Evolutionary conservation across 352 stramenopile genomes (phyloP).

Genomic region (Stramenopiles sp.): DNA sequence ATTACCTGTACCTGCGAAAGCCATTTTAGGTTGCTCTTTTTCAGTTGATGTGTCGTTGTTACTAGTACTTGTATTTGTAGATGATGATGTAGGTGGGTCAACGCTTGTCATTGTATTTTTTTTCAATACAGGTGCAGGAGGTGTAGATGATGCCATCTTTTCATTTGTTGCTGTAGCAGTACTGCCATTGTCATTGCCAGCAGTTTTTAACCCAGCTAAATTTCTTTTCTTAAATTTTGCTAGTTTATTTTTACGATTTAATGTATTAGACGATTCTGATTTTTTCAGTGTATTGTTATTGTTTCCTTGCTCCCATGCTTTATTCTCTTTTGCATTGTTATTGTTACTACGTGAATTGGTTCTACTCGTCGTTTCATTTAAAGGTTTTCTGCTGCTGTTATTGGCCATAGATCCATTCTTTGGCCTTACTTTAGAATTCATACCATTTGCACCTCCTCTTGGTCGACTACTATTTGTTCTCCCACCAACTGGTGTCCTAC

Average conservation of each 20-base stretch:
- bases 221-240: constrained; percentile 7
- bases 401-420: neutral
- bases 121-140: neutral
- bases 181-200: neutral
- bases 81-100: neutral
- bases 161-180: neutral
- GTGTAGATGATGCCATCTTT: neutral
- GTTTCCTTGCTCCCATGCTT: neutral
- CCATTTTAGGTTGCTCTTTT: neutral
- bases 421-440: neutral
- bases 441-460: neutral
- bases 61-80: neutral
- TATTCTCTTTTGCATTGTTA: neutral
- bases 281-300: neutral
- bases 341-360: neutral
- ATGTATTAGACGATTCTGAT: neutral
- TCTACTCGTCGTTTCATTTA: neutral
- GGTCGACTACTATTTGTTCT: too few species aligned
- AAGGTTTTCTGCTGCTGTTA: neutral
- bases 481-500: neutral
- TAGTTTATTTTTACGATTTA: constrained; percentile 1
- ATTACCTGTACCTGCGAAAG: neutral
- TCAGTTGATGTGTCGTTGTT: neutral
- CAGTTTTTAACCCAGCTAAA: constrained; percentile 4
- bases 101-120: neutral